A percentile compares a stretch with the other conserved stretches of the same genome.
Conservation (phyloP, 1,284 basidiomycete genomes). For the Cystobasidium sp. region DNA sequence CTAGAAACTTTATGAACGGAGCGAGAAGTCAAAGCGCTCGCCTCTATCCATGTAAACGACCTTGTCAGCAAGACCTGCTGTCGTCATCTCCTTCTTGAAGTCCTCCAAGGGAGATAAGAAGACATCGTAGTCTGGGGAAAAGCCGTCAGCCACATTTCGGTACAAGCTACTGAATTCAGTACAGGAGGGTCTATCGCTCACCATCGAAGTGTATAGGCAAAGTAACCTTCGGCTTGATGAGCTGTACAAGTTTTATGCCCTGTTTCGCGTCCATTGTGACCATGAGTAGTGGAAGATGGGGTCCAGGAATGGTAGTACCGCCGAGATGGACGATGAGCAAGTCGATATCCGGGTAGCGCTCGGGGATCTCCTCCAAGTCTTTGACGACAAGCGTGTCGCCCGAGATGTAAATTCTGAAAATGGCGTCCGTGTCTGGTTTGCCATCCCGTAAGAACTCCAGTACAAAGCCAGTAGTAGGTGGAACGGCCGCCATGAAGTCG, state of each 20-base stretch:
- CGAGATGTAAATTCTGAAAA: conserved; percentile 54
- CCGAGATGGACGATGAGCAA: conserved; percentile 54
- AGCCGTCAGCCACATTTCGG: background rate
- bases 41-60: conserved; percentile 46
- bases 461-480: conserved; percentile 54
- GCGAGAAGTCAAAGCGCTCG: conserved; percentile 36
- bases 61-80: conserved; percentile 46
- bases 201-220: conserved; percentile 54
- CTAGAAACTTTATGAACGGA: background rate
- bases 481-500: conserved; percentile 50
- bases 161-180: too few relatives aligned
- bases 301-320: conserved; percentile 54
- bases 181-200: background rate
- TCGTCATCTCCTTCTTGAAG: conserved; percentile 49
- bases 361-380: conserved; percentile 53
- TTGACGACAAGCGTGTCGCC: conserved; percentile 56
- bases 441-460: conserved; percentile 49
- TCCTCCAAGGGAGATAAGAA: conserved; percentile 49
- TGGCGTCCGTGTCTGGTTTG: conserved; percentile 13
- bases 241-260: conserved; percentile 54
- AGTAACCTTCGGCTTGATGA: conserved; percentile 54
- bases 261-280: conserved; percentile 56
- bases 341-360: conserved; percentile 53
- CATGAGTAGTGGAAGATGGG: conserved; percentile 53
- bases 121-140: conserved; percentile 48